Evolutionary conservation across 148 eudicot genomes (phyloP), one percentile per base, ranked within the genome.

Genomic region (Rheum nobile): DNA sequence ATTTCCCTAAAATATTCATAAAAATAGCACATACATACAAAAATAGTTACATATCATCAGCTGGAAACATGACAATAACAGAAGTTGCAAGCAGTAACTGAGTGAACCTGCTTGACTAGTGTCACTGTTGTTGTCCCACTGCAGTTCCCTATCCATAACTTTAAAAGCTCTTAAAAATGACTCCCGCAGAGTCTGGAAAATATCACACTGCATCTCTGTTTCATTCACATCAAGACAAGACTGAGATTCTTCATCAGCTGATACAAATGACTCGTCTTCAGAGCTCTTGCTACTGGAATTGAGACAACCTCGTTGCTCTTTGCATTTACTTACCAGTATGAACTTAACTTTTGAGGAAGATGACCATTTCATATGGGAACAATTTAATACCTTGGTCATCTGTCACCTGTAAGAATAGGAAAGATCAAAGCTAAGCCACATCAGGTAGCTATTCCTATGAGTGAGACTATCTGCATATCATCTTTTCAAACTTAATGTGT

Each of bases 81-180:
- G 48, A 71, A 71, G n/a, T 39, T 21, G 32, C 17, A 19, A n/a
- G 39, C 10, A 32, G 41, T 22, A 31, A 34, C 31, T 72, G 48
- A 67, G 16, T 72, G 43, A 52, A 93, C 98, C 96, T 90, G 88
- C 82, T 93, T 93, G 59, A 93, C 83, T 19, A 93, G 72, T 39
- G 96, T 88, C 73, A 93, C 98, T 14, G 98, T 96, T 46, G 98
- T 93, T 71, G 98, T 90, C 75, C 98, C 98, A 75, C 98, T 93
- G 77, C 96, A 93, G 81, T 81, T 93, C 98, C 77, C 86, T 82
- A 71, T 93, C 98, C 98, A 90, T 90, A 70, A 86, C 84, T 80
- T 75, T 93, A 77, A 86, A 90, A 55, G 98, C 94, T 82, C 89
- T 93, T 34, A 93, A 75, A 78, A 93, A 93, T 13, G 89, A 86